Evolutionary conservation across 768 basidiomycete genomes (phyloP).

Genomic region (Tylopilus vinaceipallidus): DNA sequence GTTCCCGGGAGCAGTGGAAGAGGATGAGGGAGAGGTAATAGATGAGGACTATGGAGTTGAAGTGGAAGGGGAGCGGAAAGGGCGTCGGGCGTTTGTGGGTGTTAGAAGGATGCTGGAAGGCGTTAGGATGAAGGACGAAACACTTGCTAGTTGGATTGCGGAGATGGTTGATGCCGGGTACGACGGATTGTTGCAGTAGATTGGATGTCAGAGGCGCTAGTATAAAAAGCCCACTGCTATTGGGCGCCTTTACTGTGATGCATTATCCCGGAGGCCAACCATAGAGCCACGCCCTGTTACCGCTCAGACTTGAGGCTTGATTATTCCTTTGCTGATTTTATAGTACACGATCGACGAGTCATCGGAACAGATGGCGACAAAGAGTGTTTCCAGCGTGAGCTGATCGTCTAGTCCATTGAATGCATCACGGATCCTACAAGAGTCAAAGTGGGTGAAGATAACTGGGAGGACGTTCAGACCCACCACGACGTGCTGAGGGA

Average conservation of each 20-base stretch:
- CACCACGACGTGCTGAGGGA: slow-evolving; percentile 63
- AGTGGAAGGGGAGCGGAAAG: slow-evolving; percentile 67
- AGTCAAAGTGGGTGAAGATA: neutral
- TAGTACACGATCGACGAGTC: slow-evolving; percentile 87
- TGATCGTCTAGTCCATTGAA: slow-evolving; percentile 45
- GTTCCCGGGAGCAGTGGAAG: slow-evolving; percentile 80
- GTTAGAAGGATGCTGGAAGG: slow-evolving; percentile 58
- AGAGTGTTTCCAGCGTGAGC: slow-evolving; percentile 44
- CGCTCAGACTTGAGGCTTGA: slow-evolving; percentile 61
- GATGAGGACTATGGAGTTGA: slow-evolving; percentile 40
- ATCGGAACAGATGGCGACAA: slow-evolving; percentile 68
- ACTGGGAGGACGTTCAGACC: slow-evolving; percentile 9
- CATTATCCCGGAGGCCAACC: too few relatives aligned
- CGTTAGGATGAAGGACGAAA: slow-evolving; percentile 65
- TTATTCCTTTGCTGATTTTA: slow-evolving; percentile 73
- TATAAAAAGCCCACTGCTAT: neutral
- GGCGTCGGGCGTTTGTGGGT: slow-evolving; percentile 67
- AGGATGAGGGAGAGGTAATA: slow-evolving; percentile 65
- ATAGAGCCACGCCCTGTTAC: neutral
- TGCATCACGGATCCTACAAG: slow-evolving; percentile 53
- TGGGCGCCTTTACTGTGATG: neutral
- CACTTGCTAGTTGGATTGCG: slow-evolving; percentile 54
- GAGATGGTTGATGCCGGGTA: slow-evolving; percentile 58
- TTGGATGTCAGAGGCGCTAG: neutral
- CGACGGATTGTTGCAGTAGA: slow-evolving; percentile 29